A percentile compares a stretch with the other conserved stretches of the same genome.
These are phyloP conservation scores for Nicotiana attenuata DNA, from an alignment of 257 asterid species.

Conservation along the genomic window DNA sequence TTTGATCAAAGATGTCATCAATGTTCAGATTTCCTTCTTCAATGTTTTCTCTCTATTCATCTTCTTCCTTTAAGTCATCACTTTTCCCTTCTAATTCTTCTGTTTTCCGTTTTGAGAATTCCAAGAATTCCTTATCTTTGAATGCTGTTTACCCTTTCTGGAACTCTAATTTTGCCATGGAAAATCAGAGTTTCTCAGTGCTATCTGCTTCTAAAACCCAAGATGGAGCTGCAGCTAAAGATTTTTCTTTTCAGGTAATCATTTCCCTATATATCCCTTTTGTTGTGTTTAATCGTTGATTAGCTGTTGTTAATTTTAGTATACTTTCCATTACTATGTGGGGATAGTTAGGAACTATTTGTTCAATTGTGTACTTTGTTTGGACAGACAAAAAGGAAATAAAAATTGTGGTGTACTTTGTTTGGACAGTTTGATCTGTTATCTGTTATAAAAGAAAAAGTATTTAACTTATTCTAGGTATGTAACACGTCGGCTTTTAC, in stretches of 20 bases:
- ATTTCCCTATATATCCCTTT: background rate
- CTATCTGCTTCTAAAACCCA: constrained; percentile 35
- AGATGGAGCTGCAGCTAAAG: constrained; percentile 23
- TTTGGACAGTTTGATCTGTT: background rate
- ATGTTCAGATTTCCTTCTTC: background rate
- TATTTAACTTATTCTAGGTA: background rate
- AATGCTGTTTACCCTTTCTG: constrained; percentile 1
- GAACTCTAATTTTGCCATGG: constrained; percentile 9
- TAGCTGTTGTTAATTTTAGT: background rate
- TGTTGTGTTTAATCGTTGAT: background rate
- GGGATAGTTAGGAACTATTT: background rate
- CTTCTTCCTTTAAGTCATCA: constrained; percentile 16
- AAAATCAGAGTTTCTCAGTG: constrained; percentile 29
- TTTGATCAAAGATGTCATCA: background rate
- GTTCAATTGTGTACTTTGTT: background rate
- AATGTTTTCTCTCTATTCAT: constrained; percentile 1
- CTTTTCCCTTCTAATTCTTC: constrained; percentile 20
- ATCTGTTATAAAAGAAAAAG: background rate
- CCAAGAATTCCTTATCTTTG: constrained; percentile 19
- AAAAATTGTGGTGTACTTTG: background rate
- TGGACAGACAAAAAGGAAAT: too few species aligned
- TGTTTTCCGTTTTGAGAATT: constrained; percentile 16
- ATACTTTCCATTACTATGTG: background rate
- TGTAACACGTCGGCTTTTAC: background rate
- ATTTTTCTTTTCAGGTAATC: constrained; percentile 42